Conservation (phyloP, 179 eudicot genomes). For the Drosera spatulata region DNA sequence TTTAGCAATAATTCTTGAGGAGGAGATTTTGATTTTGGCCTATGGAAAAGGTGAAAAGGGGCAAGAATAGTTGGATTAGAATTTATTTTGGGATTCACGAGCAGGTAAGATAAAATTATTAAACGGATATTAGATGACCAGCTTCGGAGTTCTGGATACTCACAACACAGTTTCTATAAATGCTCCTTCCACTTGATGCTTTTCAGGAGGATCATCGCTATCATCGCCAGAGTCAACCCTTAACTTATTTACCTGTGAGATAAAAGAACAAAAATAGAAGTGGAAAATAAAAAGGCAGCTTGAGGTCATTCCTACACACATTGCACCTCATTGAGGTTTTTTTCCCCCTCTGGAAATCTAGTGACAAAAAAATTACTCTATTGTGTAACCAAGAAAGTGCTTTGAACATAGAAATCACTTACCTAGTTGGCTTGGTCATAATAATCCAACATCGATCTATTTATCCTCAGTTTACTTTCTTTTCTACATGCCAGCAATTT, state of each 20-base stretch:
- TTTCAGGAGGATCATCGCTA: slow-evolving; percentile 57
- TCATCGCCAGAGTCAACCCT: slow-evolving; percentile 46
- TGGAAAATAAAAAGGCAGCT: no score
- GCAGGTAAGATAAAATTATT: background rate
- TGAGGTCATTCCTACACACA: no score
- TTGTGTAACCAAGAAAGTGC: no score
- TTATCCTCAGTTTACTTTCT: no score
- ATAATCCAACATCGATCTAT: no score
- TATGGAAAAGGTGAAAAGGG: slow-evolving; percentile 12
- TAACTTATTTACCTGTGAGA: slow-evolving; percentile 31
- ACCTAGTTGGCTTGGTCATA: no score
- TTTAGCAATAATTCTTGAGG: slow-evolving; percentile 77
- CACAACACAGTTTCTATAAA: slow-evolving; percentile 84
- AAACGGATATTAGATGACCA: background rate
- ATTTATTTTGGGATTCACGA: no score
- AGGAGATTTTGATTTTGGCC: slow-evolving; percentile 67
- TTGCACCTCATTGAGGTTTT: no score
- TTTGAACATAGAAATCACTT: no score
- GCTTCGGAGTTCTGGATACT: slow-evolving; percentile 13
- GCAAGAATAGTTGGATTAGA: background rate
- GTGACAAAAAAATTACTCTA: no score
- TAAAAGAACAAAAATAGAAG: background rate
- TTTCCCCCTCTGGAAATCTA: no score
- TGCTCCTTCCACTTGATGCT: slow-evolving; percentile 85
- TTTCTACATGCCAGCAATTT: no score